A percentile compares a stretch with the other conserved stretches of the same genome.
phyloP scores from a whole-genome alignment of 805 yeast species.

The Metschnikowia kunwiensis region DNA sequence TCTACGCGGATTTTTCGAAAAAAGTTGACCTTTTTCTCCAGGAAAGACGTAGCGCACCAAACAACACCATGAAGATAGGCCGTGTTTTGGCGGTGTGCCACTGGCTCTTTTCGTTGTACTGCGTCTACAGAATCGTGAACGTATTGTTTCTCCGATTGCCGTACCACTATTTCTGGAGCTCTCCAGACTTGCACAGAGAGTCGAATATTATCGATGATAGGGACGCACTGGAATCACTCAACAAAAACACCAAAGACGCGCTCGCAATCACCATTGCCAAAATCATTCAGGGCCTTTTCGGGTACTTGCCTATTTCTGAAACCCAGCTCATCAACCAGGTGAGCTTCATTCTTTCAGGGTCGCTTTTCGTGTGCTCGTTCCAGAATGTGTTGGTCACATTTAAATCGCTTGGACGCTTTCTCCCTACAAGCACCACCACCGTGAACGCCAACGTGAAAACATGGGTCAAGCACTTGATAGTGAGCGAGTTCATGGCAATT shows the following conservation, averaged over 20 bases:
- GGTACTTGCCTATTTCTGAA: slow-evolving; percentile 30
- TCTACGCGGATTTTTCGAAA: slow-evolving; percentile 31
- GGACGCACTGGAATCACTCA: slow-evolving; percentile 10
- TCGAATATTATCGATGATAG: slow-evolving; percentile 12
- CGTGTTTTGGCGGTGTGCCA: slow-evolving; percentile 15
- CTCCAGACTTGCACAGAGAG: slow-evolving; percentile 10
- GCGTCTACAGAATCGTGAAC: slow-evolving; percentile 46
- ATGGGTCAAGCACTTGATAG: slow-evolving; percentile 38
- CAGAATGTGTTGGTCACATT: slow-evolving; percentile 63
- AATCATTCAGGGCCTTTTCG: slow-evolving; percentile 28
- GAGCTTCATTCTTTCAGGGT: slow-evolving; percentile 53
- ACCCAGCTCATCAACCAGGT: slow-evolving; percentile 44
- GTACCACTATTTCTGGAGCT: slow-evolving; percentile 16
- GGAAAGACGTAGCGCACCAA: neutral
- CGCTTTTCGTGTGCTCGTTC: slow-evolving; percentile 58
- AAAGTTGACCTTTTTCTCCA: slow-evolving; percentile 12
- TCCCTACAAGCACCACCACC: slow-evolving; percentile 24
- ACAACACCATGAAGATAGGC: neutral
- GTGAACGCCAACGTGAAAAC: slow-evolving; percentile 16
- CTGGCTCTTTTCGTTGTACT: slow-evolving; percentile 42
- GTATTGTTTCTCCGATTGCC: slow-evolving; percentile 44
- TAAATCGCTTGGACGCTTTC: slow-evolving; percentile 43
- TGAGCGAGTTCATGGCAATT: slow-evolving; percentile 47
- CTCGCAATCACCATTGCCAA: slow-evolving; percentile 49
- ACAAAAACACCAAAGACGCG: slow-evolving; percentile 38